Evolutionary conservation across 2,329 filamentous ascomycete species (phyloP), one percentile per base, ranked within the genome.

Genomic region (Aspergillus caelatus): DNA sequence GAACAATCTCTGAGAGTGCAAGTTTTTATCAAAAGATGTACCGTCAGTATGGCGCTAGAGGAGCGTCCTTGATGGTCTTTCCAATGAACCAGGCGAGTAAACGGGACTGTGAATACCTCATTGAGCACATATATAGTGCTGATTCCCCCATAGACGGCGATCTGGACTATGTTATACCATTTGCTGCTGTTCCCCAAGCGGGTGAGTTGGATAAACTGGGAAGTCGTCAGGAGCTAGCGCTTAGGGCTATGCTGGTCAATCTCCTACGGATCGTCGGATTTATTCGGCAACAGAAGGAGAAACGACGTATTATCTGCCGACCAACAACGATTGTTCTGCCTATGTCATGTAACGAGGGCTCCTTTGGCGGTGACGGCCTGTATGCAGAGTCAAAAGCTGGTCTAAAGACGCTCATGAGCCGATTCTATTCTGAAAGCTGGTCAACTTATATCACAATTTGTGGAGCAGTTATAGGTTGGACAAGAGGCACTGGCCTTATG

Each of bases 301-400:
- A 48, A n/a, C 58, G 58, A 10, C 66, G 68, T 16, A 65, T 68
- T 55, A 58, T 64, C 21, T 75, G 72, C 1, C 69, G 75, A 16
- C 81, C 79, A 10, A 74, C 80, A 0, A 73, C 77, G 39, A 78
- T 81, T 2, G 62, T 82, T 10, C 64, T 82, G 6, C 80, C 80
- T 0, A 72, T 82, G 41, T 82, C 80, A 0, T 80, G 80, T 8
- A 83, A 83, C 61, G 78, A 80, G 55, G 80, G 81, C 39, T 72
- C 69, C 1, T 80, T 83, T 57, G 80, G 81, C 2, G 70, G 73
- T 3, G 80, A 83, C 59, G 81, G 81, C 0, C 64, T 83, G 14
- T 82, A 83, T 61, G 71, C 78, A 0, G 81, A 82, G 64, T 80
- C 80, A 3, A 83, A 83, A 68, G 68, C 81, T 2, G 80, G 80